A percentile compares a stretch with the other conserved stretches of the same genome.
These are phyloP conservation scores for Nemania bipapillata DNA, from an alignment of 2,329 filamentous ascomycete genomes.

Conservation along the genomic window DNA sequence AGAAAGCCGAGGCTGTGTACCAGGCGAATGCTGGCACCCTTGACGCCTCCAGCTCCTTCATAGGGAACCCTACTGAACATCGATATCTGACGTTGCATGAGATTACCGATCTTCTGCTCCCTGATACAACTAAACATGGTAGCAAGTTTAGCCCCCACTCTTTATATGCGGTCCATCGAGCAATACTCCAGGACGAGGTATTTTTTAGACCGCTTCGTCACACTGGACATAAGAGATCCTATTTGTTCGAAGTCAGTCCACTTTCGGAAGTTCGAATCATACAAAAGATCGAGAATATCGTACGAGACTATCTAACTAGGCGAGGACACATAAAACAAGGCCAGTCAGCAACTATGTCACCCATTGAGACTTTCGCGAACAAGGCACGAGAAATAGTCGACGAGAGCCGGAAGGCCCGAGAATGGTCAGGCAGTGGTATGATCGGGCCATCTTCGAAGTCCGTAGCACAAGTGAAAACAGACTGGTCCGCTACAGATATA, in stretches of 20 bases:
- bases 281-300: conserved; percentile 61
- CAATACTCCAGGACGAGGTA: conserved; percentile 68
- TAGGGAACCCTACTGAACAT: conserved; percentile 54
- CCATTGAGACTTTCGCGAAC: conserved; percentile 56
- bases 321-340: too few relatives aligned
- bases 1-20: conserved; percentile 58
- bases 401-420: conserved; percentile 60
- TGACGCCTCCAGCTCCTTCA: conserved; percentile 57
- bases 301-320: conserved; percentile 66
- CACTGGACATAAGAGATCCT: conserved; percentile 62
- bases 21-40: conserved; percentile 61
- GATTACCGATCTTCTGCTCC: conserved; percentile 60
- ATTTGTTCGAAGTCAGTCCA: conserved; percentile 71
- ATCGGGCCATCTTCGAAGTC: conserved; percentile 53
- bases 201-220: conserved; percentile 67
- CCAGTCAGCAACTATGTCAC: conserved; percentile 6
- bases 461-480: conserved; percentile 24
- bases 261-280: conserved; percentile 64
- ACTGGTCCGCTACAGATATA: conserved; percentile 63
- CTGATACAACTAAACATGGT: conserved; percentile 51
- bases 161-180: conserved; percentile 76
- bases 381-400: conserved; percentile 64
- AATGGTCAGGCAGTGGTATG: conserved; percentile 64
- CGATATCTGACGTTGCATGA: conserved; percentile 63
- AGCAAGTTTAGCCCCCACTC: conserved; percentile 59